Evolutionary conservation across 1,284 basidiomycete species (phyloP).

Genomic region (Caloboletus firmus): DNA sequence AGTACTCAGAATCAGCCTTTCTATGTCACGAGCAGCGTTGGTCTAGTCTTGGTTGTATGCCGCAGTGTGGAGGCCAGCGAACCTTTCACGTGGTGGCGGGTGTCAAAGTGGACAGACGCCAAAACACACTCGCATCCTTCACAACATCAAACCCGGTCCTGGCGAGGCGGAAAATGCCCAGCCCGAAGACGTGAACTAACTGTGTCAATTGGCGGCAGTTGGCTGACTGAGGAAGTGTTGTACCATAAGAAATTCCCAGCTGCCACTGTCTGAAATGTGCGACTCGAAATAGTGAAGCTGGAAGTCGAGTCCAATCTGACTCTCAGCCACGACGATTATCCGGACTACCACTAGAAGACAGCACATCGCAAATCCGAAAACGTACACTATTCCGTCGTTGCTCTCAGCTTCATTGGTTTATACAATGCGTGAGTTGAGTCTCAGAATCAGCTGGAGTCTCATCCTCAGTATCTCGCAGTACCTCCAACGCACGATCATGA

Average conservation of each 20-base stretch:
- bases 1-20: slow-evolving; percentile 37
- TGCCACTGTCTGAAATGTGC: background rate
- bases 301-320: background rate
- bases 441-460: slow-evolving; percentile 19
- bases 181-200: slow-evolving; percentile 29
- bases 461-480: slow-evolving; percentile 19
- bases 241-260: slow-evolving; percentile 36
- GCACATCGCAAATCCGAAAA: background rate
- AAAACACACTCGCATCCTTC: slow-evolving; percentile 34
- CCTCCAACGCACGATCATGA: slow-evolving; percentile 34
- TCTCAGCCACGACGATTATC: background rate
- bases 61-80: slow-evolving; percentile 23
- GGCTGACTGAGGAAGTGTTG: slow-evolving; percentile 23
- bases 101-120: slow-evolving; percentile 31
- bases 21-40: slow-evolving; percentile 15
- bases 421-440: slow-evolving; percentile 28
- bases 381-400: slow-evolving; percentile 1
- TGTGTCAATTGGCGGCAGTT: slow-evolving; percentile 18
- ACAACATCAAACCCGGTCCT: slow-evolving; percentile 34
- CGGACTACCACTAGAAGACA: background rate
- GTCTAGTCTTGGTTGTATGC: slow-evolving; percentile 25
- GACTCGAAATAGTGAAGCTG: background rate
- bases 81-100: slow-evolving; percentile 35
- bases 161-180: slow-evolving; percentile 18
- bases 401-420: slow-evolving; percentile 28